Evolutionary conservation across 192 early-diverging fungal genomes (phyloP).

Genomic region (Obelidium mucronatum): DNA sequence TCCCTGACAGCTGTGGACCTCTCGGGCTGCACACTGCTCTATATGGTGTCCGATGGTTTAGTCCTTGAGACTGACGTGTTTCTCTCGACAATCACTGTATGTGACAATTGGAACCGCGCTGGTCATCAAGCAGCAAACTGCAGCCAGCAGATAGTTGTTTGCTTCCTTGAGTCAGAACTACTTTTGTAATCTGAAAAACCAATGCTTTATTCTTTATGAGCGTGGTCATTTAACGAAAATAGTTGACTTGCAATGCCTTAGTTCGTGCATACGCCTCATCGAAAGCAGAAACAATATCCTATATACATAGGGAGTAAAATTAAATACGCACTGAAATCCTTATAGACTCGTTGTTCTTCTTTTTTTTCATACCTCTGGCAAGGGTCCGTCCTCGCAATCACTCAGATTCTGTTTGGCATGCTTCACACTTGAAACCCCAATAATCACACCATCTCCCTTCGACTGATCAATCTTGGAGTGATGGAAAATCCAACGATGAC

Average conservation of each 20-base stretch:
- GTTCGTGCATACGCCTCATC: neutral
- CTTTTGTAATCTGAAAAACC: neutral
- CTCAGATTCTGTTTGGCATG: constrained; percentile 57
- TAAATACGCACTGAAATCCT: too few species aligned
- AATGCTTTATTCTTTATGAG: neutral
- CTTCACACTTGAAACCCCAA: constrained; percentile 48
- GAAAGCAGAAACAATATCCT: constrained; percentile 4
- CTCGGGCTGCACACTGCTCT: too few species aligned
- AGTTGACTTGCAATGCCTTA: constrained; percentile 1
- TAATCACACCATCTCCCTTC: constrained; percentile 52
- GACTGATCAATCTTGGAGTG: constrained; percentile 48
- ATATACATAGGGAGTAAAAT: too few species aligned
- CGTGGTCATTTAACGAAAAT: constrained; percentile 25
- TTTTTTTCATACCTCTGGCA: constrained; percentile 61
- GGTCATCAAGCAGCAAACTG: too few species aligned
- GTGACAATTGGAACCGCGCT: too few species aligned
- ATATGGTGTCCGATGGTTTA: too few species aligned
- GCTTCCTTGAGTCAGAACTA: too few species aligned
- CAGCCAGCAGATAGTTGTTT: too few species aligned
- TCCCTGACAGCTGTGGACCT: too few species aligned
- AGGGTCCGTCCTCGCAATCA: constrained; percentile 54
- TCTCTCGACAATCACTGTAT: too few species aligned
- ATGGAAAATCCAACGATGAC: constrained; percentile 51
- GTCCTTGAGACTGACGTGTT: too few species aligned
- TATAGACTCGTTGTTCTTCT: too few species aligned